Evolutionary conservation across 2,329 filamentous ascomycete genomes (phyloP).

Genomic region (Sporothrix sp.): DNA sequence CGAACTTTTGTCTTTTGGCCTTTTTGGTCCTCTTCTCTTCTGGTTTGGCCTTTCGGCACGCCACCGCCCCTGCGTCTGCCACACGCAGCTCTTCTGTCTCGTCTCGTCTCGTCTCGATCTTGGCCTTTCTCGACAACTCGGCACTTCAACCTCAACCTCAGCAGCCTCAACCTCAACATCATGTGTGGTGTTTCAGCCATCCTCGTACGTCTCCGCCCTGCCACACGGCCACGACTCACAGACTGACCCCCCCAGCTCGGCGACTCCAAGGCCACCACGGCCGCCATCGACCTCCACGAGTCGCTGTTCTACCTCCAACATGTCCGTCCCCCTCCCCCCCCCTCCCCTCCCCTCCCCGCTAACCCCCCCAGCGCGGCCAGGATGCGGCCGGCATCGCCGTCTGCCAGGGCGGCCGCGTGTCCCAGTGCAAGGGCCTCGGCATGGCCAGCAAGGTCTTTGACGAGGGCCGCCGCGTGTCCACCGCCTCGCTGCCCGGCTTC

Average conservation of each 20-base stretch:
- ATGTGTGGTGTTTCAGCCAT: conserved; percentile 16
- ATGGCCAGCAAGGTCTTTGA: conserved; percentile 67
- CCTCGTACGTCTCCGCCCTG: conserved; percentile 5
- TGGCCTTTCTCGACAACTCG: neutral
- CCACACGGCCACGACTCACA: too few relatives aligned
- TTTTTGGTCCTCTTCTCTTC: neutral
- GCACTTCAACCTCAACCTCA: too few relatives aligned
- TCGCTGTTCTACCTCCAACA: conserved; percentile 60
- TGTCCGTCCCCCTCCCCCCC: conserved; percentile 13
- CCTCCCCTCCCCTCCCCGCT: neutral
- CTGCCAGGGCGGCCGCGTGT: conserved; percentile 66
- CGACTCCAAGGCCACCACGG: conserved; percentile 36
- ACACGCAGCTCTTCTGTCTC: neutral
- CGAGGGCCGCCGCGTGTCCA: conserved; percentile 57
- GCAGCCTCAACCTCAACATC: too few relatives aligned
- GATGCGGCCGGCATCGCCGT: conserved; percentile 84
- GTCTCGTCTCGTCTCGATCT: neutral
- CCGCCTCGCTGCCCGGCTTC: conserved; percentile 63
- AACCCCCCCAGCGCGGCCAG: conserved; percentile 49
- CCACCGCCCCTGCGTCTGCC: too few relatives aligned
- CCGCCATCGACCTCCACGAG: conserved; percentile 59
- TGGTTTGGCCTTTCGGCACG: neutral
- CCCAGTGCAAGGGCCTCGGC: conserved; percentile 83
- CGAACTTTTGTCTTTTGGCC: neutral
- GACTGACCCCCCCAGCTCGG: conserved; percentile 31